Conservation (phyloP, 192 early-diverging fungal genomes). For the Coemansia sp. region DNA sequence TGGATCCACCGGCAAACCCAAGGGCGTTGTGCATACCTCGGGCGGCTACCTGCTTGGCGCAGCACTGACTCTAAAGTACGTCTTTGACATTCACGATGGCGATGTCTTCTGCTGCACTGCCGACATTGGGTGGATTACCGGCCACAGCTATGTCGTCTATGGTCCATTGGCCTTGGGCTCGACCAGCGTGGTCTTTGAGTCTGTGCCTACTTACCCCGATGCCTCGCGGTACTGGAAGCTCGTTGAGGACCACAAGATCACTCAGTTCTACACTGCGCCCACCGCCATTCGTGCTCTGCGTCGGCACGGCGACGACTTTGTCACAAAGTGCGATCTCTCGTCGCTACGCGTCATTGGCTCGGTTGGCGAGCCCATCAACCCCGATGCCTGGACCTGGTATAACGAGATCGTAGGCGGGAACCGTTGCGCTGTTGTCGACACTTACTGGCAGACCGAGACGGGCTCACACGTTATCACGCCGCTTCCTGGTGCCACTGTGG, state of each 20-base stretch:
- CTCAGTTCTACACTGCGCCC: constrained; percentile 97
- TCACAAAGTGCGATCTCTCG: constrained; percentile 76
- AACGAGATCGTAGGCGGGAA: constrained; percentile 83
- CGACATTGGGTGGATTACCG: constrained; percentile 91
- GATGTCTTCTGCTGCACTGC: constrained; percentile 94
- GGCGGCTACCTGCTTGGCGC: constrained; percentile 94
- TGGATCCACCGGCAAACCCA: constrained; percentile 86
- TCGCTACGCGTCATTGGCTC: constrained; percentile 88
- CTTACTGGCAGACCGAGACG: constrained; percentile 94
- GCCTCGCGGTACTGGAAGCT: constrained; percentile 79
- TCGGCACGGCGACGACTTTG: constrained; percentile 74
- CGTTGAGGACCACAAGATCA: constrained; percentile 87
- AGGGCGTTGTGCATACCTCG: constrained; percentile 93
- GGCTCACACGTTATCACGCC: constrained; percentile 91
- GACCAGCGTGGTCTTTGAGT: constrained; percentile 93
- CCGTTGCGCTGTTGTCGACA: constrained; percentile 93
- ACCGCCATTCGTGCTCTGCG: constrained; percentile 97
- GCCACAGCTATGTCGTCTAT: constrained; percentile 90
- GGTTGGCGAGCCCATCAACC: constrained; percentile 97
- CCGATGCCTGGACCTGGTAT: constrained; percentile 98
- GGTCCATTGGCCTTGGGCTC: constrained; percentile 83
- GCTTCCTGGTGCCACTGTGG: constrained; percentile 81
- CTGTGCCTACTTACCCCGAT: constrained; percentile 90
- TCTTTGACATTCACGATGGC: constrained; percentile 89
- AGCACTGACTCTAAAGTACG: constrained; percentile 81